Evolutionary conservation across 108 stramenopile genomes (phyloP), one percentile per base, ranked within the genome.

Genomic region (Seminavis robusta): DNA sequence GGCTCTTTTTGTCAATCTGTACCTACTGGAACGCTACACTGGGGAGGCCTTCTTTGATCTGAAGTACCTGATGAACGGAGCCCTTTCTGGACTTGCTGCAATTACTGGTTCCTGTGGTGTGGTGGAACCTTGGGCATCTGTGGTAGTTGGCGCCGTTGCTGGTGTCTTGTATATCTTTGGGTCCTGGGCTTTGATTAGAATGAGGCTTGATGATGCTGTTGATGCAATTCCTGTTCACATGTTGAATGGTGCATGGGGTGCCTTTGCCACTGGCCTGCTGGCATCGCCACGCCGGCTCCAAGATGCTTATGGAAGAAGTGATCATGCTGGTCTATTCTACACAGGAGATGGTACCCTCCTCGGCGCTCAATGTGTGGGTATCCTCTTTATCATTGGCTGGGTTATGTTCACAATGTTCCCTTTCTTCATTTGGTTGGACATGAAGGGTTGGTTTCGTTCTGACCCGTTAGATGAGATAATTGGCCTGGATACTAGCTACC

Each of bases 191-290:
- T 67, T 98, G 7, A 53, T 88, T 33, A 69, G 59, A 59, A 46
- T 94, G 17, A 73, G 80, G 41, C 71, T 97, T 51, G 94, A 97
- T 61, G 94, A 97, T 63, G 87, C 94, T 23, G 93, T 97, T 15
- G 90, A 94, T 56, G 94, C 71, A 10, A 82, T 94, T 28, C 92
- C 94, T n/a, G 95, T 96, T 13, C 95, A 98, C 64, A 72, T 93
- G 56, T 70, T 83, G 24, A 76, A 74, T 53, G 97, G 94, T 0
- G 62, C 83, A 8, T 96, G 94, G 94, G 95, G 95, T 20, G 27
- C 74, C 49, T 54, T 98, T 28, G 83, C 88, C 5, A 71, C 84
- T 19, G 93, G 86, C 3, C 48, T 98, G 21, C 90, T 98, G 33
- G 86, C 92, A 15, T 80, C 70, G 3, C 76, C 79, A 20, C 7